Base-by-base conservation (phyloP, 2,329 filamentous ascomycete species). In the Botrytis paeoniae region DNA sequence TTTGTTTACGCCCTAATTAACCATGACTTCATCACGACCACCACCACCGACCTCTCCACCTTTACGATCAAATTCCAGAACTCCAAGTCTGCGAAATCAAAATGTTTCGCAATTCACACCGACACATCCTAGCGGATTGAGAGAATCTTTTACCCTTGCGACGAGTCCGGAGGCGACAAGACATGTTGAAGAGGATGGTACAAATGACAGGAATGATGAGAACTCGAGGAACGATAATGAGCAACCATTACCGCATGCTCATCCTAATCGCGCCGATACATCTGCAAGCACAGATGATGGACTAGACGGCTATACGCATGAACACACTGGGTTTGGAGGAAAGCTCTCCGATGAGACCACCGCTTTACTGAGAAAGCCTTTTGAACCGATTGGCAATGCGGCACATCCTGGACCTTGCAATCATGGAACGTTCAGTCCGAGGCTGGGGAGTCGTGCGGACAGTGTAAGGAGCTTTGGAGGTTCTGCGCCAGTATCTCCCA, bases 391-490 rank as follows among this genome's bases (percentile, higher is more conserved):
- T 8, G 51, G 70, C 4, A 69, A 73, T 43, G 68, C 77, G 39
- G 76, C 77, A 22, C 79, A 80, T 65, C 78, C 83, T 65, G 82
- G 81, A 41, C 80, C 81, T 57, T 93, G 91, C 83, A 86, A 87
- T 78, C 92, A 96, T 83, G 93, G 93, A 77, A 92, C 92, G 25
- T 93, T 95, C 79, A 94, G 92, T 61, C 91, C 92, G 1, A 85
- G 89, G 54, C 87, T 91, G 0, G 83, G 83, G 63, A 78, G 71
- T 72, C 78, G 79, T 37, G 73, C 79, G 29, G 75, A 74, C 16
- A 81, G 80, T 70, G 70, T 78, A 59, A 73, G 70, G 72, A 80
- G 77, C 68, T 72, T 72, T 75, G 75, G 76, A 59, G 77, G 78
- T 63, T 73, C 76, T 41, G 62, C 75, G 22, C 76, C 74, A 39